Conservation (phyloP, 352 stramenopile genomes). For the Globisporangium recalcitrans region DNA sequence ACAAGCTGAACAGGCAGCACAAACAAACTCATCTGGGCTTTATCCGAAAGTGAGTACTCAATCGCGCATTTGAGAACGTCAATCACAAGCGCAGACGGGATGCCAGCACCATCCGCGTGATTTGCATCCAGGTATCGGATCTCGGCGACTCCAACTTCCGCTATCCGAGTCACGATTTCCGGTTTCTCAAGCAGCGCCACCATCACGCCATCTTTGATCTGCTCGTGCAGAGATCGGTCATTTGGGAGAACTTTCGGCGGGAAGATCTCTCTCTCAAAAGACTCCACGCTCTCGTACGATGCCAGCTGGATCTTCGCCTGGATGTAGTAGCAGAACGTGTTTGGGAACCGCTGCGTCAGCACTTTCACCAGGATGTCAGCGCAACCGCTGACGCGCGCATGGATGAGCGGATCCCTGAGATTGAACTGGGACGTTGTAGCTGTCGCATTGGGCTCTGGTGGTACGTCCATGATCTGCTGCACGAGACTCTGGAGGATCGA, state of each 20-base stretch:
- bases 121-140: constrained; percentile 65
- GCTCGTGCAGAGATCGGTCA: constrained; percentile 47
- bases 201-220: constrained; percentile 52
- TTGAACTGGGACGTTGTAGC: constrained; percentile 42
- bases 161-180: constrained; percentile 40
- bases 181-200: constrained; percentile 41
- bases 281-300: constrained; percentile 68
- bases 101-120: constrained; percentile 33
- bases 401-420: constrained; percentile 30
- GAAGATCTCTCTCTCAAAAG: constrained; percentile 68
- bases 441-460: constrained; percentile 20
- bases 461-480: constrained; percentile 35
- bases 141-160: constrained; percentile 54
- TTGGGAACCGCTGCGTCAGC: constrained; percentile 61
- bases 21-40: constrained; percentile 40
- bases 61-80: constrained; percentile 57
- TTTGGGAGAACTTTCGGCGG: constrained; percentile 41
- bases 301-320: constrained; percentile 60
- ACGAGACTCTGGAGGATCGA: constrained; percentile 53
- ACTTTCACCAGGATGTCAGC: constrained; percentile 64
- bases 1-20: constrained; percentile 44
- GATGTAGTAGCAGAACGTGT: constrained; percentile 74
- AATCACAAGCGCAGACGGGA: constrained; percentile 45
- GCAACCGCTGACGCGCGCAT: constrained; percentile 57
- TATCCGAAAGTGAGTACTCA: constrained; percentile 37